phyloP scores from a whole-genome alignment of 2,329 filamentous ascomycete genomes.

The Aspergillus sp. region DNA sequence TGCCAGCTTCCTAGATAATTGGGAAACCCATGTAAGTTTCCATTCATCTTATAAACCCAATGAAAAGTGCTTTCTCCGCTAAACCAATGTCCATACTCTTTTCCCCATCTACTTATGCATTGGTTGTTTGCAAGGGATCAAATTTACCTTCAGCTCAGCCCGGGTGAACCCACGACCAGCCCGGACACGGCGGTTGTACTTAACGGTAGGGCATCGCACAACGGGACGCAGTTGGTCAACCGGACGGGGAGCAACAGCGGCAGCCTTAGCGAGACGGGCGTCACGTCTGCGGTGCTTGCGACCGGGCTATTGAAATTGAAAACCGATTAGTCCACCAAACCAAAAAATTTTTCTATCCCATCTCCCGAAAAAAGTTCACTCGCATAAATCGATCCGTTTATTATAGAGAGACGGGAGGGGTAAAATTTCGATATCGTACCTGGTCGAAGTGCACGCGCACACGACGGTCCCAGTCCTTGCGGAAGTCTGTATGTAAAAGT shows the following conservation, averaged over 20 bases:
- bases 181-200: slow-evolving; percentile 98
- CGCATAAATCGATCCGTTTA: slow-evolving; percentile 7
- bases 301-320: slow-evolving; percentile 60
- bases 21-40: slow-evolving; percentile 14
- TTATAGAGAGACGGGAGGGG: slow-evolving; percentile 6
- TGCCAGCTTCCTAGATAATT: slow-evolving; percentile 70
- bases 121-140: slow-evolving; percentile 1
- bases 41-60: background rate
- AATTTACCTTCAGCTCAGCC: slow-evolving; percentile 87
- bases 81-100: background rate
- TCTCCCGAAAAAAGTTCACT: background rate
- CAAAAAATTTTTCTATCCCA: slow-evolving; percentile 10
- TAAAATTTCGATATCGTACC: slow-evolving; percentile 54
- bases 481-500: slow-evolving; percentile 62
- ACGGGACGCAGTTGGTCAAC: slow-evolving; percentile 94
- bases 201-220: slow-evolving; percentile 95
- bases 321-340: slow-evolving; percentile 29
- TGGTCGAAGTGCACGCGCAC: slow-evolving; percentile 99
- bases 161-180: slow-evolving; percentile 96
- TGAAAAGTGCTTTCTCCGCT: no score
- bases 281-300: slow-evolving; percentile 89
- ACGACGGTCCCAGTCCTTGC: slow-evolving; percentile 99
- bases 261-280: slow-evolving; percentile 89
- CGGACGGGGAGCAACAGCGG: slow-evolving; percentile 87
- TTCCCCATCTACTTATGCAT: background rate